Evolutionary conservation across 208 protist genomes (phyloP).

Genomic region (Tritrichomonas musculus): DNA sequence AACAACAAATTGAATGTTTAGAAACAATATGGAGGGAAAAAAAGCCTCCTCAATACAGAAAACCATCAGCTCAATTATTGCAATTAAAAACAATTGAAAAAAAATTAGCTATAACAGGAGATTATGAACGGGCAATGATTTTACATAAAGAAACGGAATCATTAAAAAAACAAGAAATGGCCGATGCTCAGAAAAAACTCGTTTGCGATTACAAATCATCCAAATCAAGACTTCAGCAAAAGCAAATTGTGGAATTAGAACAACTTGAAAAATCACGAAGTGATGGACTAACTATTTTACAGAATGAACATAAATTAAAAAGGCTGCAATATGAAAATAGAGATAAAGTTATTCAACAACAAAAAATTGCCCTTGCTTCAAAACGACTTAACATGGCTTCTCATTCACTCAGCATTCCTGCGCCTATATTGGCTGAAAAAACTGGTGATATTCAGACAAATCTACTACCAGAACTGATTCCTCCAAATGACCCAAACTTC

Average conservation of each 20-base stretch:
- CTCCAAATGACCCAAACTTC: neutral
- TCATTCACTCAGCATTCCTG: neutral
- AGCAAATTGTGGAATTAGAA: neutral
- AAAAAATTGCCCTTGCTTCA: neutral
- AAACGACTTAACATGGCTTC: neutral
- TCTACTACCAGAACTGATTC: neutral
- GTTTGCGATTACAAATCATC: neutral
- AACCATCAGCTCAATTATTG: neutral
- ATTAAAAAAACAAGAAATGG: neutral
- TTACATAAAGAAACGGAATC: neutral
- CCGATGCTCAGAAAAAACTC: neutral
- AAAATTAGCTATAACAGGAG: neutral
- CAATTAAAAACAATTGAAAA: constrained; percentile 12
- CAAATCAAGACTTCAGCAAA: neutral
- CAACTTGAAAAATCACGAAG: neutral
- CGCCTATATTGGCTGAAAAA: neutral
- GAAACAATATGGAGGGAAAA: neutral
- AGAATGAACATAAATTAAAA: neutral
- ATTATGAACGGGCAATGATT: neutral
- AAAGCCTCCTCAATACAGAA: neutral
- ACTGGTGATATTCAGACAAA: neutral
- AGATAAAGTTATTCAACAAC: neutral
- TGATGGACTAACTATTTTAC: neutral
- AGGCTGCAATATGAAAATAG: neutral
- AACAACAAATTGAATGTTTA: neutral